Base-by-base conservation (phyloP, 805 yeast species). In the Tetrapisispora iriomotensis region DNA sequence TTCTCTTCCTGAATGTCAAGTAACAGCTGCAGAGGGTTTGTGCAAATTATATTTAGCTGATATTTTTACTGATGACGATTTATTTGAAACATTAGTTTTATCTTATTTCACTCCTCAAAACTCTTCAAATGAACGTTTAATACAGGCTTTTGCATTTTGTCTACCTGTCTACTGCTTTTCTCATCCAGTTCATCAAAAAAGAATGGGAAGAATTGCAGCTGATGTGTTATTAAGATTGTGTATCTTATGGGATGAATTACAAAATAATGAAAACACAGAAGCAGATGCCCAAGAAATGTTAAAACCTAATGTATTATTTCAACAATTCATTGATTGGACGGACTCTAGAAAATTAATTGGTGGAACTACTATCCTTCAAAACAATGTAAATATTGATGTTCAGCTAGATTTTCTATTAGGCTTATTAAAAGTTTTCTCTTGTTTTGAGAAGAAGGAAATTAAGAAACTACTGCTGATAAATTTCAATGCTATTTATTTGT, bases 151-250 rank as follows among this genome's bases (percentile, higher is more conserved):
- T 43, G 75, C 92, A 8, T 88, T 84, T 52, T 87, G 95, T 56
- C 68, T 88, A 14, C 96, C 96, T 0, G 94, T 83, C 0, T 86
- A 83, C 56, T 78, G 92, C 28, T 82, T 77, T 53, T 82, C 94
- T 25, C 87, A 79, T 50, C 65, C 68, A 0, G 63, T 64, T 14
- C 94, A 87, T 55, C 96, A 85, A 56, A 71, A 68, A 36, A 67
- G 78, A 43, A 61, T 87, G 51, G 70, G 78, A 6, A 61, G 74
- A 24, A 70, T 82, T 21, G 77, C 81, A 23, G 75, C 79, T 4
- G 90, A 82, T 59, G 75, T 83, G 3, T 60, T 83, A 29, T 63
- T 66, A 39, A 66, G 92, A 49, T 58, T 82, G 43, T 74, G 75
- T 46, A 64, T 62, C 32, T 52, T 65, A 6, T 65, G 67, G 58